These are phyloP conservation scores for Hygrophoropsis aurantiaca DNA, from an alignment of 768 basidiomycete genomes.

Conservation along the genomic window DNA sequence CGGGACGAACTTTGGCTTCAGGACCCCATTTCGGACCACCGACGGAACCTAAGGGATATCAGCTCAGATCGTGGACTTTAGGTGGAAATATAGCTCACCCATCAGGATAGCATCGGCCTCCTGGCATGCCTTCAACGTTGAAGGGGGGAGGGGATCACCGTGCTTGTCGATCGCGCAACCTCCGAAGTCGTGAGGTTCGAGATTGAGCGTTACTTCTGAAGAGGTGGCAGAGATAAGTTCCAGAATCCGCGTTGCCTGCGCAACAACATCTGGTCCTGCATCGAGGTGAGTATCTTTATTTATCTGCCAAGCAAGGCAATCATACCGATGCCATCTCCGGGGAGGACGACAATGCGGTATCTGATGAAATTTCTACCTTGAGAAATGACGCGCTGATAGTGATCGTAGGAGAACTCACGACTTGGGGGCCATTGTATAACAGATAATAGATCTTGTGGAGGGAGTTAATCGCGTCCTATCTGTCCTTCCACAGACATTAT, in stretches of 20 bases:
- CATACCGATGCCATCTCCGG: conserved; percentile 97
- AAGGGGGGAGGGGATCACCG: conserved; percentile 82
- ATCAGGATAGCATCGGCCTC: conserved; percentile 94
- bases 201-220: conserved; percentile 64
- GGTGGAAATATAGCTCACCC: conserved; percentile 53
- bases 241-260: conserved; percentile 82
- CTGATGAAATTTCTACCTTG: conserved; percentile 38
- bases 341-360: conserved; percentile 84
- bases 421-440: conserved; percentile 39
- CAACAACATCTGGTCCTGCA: conserved; percentile 86
- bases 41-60: conserved; percentile 70
- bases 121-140: conserved; percentile 86
- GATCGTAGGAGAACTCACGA: conserved; percentile 33
- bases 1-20: conserved; percentile 83
- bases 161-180: conserved; percentile 88
- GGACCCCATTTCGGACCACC: conserved; percentile 99
- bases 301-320: background rate
- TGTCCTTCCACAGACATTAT: no score
- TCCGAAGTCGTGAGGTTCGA: conserved; percentile 82
- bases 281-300: background rate
- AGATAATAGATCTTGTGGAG: background rate
- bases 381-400: background rate
- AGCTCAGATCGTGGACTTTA: conserved; percentile 2
- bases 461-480: conserved; percentile 1
- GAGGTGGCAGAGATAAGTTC: conserved; percentile 64